Percentiles rank a stretch among this genome's conserved stretches.
Evolutionary conservation across 2,329 filamentous ascomycete genomes (phyloP).

Genomic region (Paecilomyces formosus): DNA sequence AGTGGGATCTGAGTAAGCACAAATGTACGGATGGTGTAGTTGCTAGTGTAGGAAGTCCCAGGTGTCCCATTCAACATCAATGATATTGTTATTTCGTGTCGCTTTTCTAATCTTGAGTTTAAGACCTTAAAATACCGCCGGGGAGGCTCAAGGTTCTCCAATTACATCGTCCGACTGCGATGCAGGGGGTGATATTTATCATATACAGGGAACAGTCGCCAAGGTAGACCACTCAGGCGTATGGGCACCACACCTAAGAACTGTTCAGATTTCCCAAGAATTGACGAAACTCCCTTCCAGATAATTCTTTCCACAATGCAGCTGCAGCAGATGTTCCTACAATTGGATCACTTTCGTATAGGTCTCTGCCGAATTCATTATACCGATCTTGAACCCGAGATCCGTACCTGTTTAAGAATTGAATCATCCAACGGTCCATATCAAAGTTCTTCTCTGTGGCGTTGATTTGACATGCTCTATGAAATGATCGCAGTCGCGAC

Average conservation of each 20-base stretch:
- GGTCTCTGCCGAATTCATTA: not conserved
- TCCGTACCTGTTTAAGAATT: conserved; percentile 16
- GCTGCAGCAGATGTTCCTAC: not conserved
- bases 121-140: no score
- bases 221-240: not conserved
- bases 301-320: not conserved
- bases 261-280: not conserved
- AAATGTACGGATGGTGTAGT: no score
- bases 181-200: no score
- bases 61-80: no score
- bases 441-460: conserved; percentile 29
- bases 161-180: no score
- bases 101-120: no score
- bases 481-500: conserved; percentile 34
- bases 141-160: no score
- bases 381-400: not conserved
- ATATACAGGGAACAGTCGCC: no score
- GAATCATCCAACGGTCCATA: conserved; percentile 38
- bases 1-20: no score
- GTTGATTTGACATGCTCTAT: conserved; percentile 32
- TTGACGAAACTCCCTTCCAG: not conserved
- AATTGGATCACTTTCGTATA: not conserved
- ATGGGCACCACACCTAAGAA: not conserved
- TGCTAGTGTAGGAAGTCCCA: no score
- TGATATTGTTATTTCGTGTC: no score